Conservation (phyloP, 2,329 filamentous ascomycete genomes). For the Aspergillus cejpii region DNA sequence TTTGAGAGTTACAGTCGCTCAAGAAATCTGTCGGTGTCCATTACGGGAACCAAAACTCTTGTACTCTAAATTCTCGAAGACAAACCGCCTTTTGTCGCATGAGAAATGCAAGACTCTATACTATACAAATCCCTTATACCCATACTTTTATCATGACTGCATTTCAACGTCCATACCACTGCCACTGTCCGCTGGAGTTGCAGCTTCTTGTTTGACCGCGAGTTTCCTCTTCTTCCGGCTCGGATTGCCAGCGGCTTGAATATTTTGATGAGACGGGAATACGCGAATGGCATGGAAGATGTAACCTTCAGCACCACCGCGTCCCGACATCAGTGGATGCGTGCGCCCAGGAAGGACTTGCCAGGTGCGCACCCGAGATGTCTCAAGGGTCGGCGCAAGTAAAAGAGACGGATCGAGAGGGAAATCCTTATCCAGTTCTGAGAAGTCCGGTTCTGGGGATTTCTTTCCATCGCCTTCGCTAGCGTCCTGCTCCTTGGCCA, state of each 20-base stretch:
- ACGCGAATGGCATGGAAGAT: constrained; percentile 78
- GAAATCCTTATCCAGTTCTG: constrained; percentile 57
- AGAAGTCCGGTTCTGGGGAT: constrained; percentile 27
- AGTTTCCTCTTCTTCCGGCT: constrained; percentile 59
- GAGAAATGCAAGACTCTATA: background rate
- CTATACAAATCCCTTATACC: too few relatives aligned
- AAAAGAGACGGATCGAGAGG: constrained; percentile 80
- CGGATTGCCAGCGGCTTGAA: constrained; percentile 74
- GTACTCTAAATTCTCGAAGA: background rate
- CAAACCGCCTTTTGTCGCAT: background rate
- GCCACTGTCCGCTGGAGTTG: constrained; percentile 16
- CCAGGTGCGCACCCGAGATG: constrained; percentile 69
- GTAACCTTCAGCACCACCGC: constrained; percentile 83
- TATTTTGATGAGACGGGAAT: constrained; percentile 67
- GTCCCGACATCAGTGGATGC: constrained; percentile 86
- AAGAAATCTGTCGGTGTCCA: too few relatives aligned
- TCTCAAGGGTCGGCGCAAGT: constrained; percentile 73
- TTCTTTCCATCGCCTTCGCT: constrained; percentile 8
- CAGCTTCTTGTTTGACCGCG: constrained; percentile 25
- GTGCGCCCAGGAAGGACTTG: constrained; percentile 88
- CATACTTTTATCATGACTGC: constrained; percentile 16
- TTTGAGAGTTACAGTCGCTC: background rate
- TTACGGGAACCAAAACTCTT: background rate
- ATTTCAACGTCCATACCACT: constrained; percentile 28
- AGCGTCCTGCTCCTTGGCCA: constrained; percentile 15